Evolutionary conservation across 495 filamentous ascomycete genomes (phyloP), one percentile per base, ranked within the genome.

Genomic region (Geoglossum glabrum): DNA sequence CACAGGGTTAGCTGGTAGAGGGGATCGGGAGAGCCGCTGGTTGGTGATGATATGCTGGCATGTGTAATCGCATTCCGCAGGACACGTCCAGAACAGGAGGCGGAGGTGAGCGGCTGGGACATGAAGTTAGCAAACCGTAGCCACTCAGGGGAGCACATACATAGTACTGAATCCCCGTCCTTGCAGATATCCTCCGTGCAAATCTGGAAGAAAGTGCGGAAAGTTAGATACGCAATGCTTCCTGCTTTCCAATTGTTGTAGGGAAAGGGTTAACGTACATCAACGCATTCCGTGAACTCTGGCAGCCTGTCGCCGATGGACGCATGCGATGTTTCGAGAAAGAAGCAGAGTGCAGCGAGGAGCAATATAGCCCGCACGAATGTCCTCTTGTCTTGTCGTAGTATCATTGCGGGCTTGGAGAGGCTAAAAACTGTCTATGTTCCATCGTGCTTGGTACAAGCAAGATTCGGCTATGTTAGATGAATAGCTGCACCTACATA

Each of bases 1-100:
- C 28, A 95, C 67, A 3, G 85, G 78, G 30, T 45, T 3, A 23
- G 77, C 72, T 43, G 77, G 68, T 69, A 79, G 76, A 15, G 80
- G 79, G 31, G 79, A 78, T 50, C 80, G 75, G 38, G 78, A 73
- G 54, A 86, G 69, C 59, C 92, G 87, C 25, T 67, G 70, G 59
- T 85, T 70, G 56, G 92, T 97, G 55, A 92, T 75, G 69, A 95
- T 85, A 74, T 95, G 92, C 68, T 98, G 92, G 75, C 92, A 98
- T 50, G 85, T 85, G 75, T 98, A 95, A 73, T 98, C 92, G 77
- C 92, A 98, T 76, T 98, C 90, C 64, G 82, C 68, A 34, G 87
- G 81, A 72, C 92, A 98, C 62, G 73, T 74, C 84, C 84, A 88
- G 68, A 87, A 68, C 64, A 87, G 79, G 61, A 88, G 74, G 36